These are phyloP conservation scores for Rhodotorula kratochvilovae DNA, from an alignment of 768 basidiomycete species.

Conservation along the genomic window DNA sequence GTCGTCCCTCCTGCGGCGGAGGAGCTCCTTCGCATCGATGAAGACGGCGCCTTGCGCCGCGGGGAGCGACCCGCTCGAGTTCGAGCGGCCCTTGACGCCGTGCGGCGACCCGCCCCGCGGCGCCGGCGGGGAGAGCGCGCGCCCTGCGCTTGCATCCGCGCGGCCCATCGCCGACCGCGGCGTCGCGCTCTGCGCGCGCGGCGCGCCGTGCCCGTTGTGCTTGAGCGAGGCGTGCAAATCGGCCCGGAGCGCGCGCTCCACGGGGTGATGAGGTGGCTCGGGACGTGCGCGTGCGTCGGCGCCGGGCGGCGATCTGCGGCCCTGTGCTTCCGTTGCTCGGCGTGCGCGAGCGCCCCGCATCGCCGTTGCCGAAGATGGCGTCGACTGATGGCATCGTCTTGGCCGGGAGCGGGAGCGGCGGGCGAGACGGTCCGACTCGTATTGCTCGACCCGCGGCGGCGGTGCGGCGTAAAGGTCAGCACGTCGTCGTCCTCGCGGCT, in stretches of 20 bases:
- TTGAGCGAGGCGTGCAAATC: background rate
- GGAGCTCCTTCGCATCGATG: constrained; percentile 29
- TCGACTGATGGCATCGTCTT: background rate
- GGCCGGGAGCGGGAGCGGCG: background rate
- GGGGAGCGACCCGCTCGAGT: constrained; percentile 3
- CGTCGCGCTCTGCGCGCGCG: background rate
- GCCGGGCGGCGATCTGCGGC: background rate
- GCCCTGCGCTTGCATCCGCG: background rate
- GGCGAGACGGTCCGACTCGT: constrained; percentile 11
- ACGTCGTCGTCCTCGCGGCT: constrained; percentile 27
- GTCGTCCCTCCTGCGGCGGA: constrained; percentile 30
- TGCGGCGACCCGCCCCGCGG: background rate
- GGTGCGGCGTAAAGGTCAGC: constrained; percentile 35
- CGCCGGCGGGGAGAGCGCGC: background rate
- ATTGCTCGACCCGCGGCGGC: constrained; percentile 15
- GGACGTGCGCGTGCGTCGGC: background rate
- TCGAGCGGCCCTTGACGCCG: constrained; percentile 9
- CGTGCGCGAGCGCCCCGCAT: background rate
- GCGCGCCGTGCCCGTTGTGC: background rate
- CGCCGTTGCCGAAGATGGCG: background rate
- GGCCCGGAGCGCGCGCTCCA: constrained; percentile 29
- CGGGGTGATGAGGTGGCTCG: constrained; percentile 24
- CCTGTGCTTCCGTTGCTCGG: background rate
- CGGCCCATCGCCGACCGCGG: background rate
- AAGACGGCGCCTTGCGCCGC: constrained; percentile 23